Evolutionary conservation across 2,329 filamentous ascomycete genomes (phyloP), one percentile per base, ranked within the genome.

Genomic region (Colletotrichum australisinense): DNA sequence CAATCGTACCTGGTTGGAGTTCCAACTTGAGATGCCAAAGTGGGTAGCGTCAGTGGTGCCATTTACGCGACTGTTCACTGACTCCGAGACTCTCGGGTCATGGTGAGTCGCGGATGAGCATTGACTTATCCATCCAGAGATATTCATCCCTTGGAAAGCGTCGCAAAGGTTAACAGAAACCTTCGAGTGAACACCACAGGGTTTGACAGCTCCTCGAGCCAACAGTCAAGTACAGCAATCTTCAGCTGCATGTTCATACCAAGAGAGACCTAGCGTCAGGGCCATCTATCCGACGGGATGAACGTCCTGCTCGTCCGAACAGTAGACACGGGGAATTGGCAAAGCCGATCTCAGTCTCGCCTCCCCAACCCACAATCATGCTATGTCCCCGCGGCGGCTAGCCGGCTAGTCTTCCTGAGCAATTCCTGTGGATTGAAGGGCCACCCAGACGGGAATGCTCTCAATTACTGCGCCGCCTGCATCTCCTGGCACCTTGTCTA

Each of bases 1-100:
- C 67, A 49, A 73, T 70, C 55, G 60, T 70, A 62, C 70, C 70
- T 73, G 67, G 22, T 35, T 32, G n/a, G 32, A 49, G 42, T n/a
- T 28, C 22, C 46, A 38, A 55, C 35, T 57, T 30, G 22, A n/a
- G 12, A 58, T n/a, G 19, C 53, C n/a, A 5, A 19, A 42, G 38
- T 16, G 6, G 60, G 28, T 30, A 42, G 32, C 38, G 22, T 32
- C 26, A 60, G 22, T 66, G 19, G 38, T 16, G 38, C 14, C 38
- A 42, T 42, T 16, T 1, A 1, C 38, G 42, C 19, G 42, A 46
- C 7, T 19, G 1, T n/a, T 46, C 16, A 46, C 6, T 16, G 19
- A 46, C 19, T 6, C 14, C 5, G 42, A 46, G 16, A 46, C 16
- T 46, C 19, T 46, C 42, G 2, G 19, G 1, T 46, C 16, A 46